A percentile compares a stretch with the other conserved stretches of the same genome.
These are phyloP conservation scores for Fraxinus nigra DNA, from an alignment of 305 asterid genomes.

Conservation along the genomic window DNA sequence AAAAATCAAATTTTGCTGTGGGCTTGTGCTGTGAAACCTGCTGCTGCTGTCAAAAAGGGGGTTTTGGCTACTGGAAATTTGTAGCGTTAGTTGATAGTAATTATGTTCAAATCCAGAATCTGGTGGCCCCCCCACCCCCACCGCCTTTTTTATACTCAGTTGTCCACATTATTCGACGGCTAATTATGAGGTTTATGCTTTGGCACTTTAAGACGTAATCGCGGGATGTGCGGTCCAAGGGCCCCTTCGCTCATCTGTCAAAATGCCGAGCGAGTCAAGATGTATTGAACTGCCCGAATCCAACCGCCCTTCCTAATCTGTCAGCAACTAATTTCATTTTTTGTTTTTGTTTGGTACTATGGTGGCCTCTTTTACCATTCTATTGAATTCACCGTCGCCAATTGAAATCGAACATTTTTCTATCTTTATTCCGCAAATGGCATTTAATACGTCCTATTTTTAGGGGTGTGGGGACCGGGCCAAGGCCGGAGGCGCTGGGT, in stretches of 20 bases:
- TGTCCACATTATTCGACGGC: too few relatives aligned
- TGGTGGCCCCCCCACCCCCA: background rate
- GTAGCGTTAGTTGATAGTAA: constrained; percentile 1
- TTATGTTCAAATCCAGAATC: background rate
- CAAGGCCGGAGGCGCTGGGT: background rate
- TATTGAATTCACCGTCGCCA: constrained; percentile 36
- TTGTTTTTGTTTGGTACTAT: constrained; percentile 13
- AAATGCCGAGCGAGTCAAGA: too few relatives aligned
- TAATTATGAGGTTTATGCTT: too few relatives aligned
- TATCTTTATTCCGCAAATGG: background rate
- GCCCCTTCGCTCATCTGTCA: too few relatives aligned
- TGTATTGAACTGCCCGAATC: too few relatives aligned
- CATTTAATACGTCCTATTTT: background rate
- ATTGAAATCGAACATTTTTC: constrained; percentile 5
- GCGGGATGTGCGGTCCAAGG: too few relatives aligned
- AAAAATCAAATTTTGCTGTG: background rate
- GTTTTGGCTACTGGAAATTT: background rate
- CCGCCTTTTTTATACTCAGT: too few relatives aligned
- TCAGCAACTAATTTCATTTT: too few relatives aligned
- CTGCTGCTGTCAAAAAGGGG: background rate
- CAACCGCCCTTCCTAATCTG: too few relatives aligned
- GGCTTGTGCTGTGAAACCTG: constrained; percentile 7
- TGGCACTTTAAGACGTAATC: too few relatives aligned
- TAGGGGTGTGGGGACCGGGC: background rate
- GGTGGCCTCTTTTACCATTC: constrained; percentile 33